Percentiles rank a stretch among this genome's conserved stretches.
These are phyloP conservation scores for Nannochloropsis gaditana DNA, from an alignment of 108 stramenopile genomes.

Conservation along the genomic window DNA sequence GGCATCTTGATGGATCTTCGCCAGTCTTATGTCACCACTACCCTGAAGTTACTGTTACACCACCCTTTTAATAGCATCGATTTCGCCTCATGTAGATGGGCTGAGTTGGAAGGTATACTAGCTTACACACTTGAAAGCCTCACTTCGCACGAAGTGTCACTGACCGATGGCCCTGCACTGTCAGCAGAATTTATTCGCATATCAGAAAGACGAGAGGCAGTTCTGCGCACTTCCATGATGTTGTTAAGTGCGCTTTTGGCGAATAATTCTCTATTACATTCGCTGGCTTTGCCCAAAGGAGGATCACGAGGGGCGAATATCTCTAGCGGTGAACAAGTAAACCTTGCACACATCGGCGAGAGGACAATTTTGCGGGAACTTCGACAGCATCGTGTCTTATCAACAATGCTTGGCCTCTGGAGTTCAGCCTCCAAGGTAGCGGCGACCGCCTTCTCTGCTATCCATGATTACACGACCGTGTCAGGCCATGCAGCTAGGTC, in stretches of 20 bases:
- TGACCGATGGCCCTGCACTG: neutral
- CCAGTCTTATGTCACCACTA: neutral
- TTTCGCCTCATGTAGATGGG: neutral
- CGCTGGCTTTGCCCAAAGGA: neutral
- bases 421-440: neutral
- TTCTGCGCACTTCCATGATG: neutral
- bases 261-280: neutral
- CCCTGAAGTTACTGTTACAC: neutral
- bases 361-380: neutral
- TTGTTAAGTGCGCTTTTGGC: neutral
- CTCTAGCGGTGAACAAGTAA: too few relatives aligned
- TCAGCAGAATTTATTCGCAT: neutral
- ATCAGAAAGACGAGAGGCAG: neutral
- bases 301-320: too few relatives aligned
- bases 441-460: neutral
- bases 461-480: slow-evolving; percentile 3
- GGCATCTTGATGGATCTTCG: neutral
- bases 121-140: neutral
- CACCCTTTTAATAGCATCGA: slow-evolving; percentile 15
- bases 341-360: neutral
- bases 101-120: slow-evolving; percentile 2
- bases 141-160: neutral
- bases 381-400: neutral
- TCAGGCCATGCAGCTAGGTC: neutral
- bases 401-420: neutral